These are phyloP conservation scores for Chlorencoelia australis DNA, from an alignment of 2,329 filamentous ascomycete genomes.

Conservation along the genomic window DNA sequence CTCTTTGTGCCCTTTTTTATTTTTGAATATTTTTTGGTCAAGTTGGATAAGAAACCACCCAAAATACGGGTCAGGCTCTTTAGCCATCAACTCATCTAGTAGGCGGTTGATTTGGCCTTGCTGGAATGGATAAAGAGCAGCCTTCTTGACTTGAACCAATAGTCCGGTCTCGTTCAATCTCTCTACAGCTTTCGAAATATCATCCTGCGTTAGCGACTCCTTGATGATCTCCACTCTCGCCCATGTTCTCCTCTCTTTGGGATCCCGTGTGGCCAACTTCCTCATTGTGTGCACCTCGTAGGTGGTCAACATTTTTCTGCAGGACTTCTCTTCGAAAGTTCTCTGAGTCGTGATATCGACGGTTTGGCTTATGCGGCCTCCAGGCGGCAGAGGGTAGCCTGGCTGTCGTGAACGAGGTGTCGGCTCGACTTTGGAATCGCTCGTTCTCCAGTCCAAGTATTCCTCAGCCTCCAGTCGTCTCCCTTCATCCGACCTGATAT, in stretches of 20 bases:
- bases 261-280: conserved; percentile 12
- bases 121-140: conserved; percentile 17
- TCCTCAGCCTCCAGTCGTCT: no score
- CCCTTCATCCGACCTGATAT: no score
- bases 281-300: conserved; percentile 19
- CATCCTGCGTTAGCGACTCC: conserved; percentile 20
- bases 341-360: no score
- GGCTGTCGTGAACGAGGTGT: no score
- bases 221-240: conserved; percentile 18
- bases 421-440: no score
- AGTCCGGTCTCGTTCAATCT: conserved; percentile 16
- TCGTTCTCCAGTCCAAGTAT: no score
- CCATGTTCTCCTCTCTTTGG: conserved; percentile 23
- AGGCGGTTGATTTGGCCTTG: conserved; percentile 22
- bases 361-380: no score
- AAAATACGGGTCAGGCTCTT: conserved; percentile 19
- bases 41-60: conserved; percentile 24
- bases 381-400: no score
- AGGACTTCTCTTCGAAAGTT: no score
- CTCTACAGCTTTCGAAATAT: conserved; percentile 21
- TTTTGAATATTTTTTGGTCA: conserved; percentile 11
- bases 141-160: conserved; percentile 22
- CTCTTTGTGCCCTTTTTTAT: conserved; percentile 12
- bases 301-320: conserved; percentile 5
- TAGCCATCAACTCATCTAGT: conserved; percentile 18